Percentiles rank a stretch among this genome's conserved stretches.
Conservation (phyloP, 2,329 filamentous ascomycete genomes). For the Huntiella decipiens region DNA sequence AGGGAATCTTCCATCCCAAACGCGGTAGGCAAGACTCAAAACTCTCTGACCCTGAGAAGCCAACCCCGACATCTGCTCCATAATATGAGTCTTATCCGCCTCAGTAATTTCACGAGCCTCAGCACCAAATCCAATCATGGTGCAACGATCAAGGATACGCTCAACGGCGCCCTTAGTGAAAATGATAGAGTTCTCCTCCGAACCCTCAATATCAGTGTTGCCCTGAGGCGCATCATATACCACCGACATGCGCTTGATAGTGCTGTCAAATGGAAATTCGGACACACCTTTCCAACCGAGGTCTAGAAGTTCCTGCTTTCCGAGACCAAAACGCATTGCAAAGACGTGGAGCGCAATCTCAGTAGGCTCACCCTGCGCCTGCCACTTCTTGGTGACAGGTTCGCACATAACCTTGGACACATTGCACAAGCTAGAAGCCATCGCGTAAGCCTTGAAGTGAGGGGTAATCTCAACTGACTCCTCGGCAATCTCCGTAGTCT, state of each 20-base stretch:
- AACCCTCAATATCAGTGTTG: slow-evolving; percentile 20
- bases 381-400: slow-evolving; percentile 38
- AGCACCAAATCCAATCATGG: slow-evolving; percentile 25
- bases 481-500: slow-evolving; percentile 19
- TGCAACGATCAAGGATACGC: slow-evolving; percentile 38
- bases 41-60: slow-evolving; percentile 53
- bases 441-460: slow-evolving; percentile 30
- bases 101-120: slow-evolving; percentile 28
- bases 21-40: slow-evolving; percentile 49
- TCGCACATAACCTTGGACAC: slow-evolving; percentile 38
- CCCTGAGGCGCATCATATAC: slow-evolving; percentile 39
- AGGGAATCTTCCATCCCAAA: slow-evolving; percentile 31
- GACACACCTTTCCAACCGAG: slow-evolving; percentile 43
- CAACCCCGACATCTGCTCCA: slow-evolving; percentile 37
- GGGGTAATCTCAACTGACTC: slow-evolving; percentile 27
- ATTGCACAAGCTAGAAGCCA: slow-evolving; percentile 45
- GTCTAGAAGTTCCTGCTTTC: slow-evolving; percentile 32
- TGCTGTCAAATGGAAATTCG: slow-evolving; percentile 64
- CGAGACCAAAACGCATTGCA: slow-evolving; percentile 44
- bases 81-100: slow-evolving; percentile 28
- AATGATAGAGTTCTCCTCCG: slow-evolving; percentile 26
- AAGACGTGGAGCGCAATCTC: slow-evolving; percentile 64
- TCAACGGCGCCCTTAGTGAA: slow-evolving; percentile 47
- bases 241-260: slow-evolving; percentile 64
- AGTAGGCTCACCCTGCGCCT: slow-evolving; percentile 51